Evolutionary conservation across 345 rosid species (phyloP).

Genomic region (Linum usitatissimum): DNA sequence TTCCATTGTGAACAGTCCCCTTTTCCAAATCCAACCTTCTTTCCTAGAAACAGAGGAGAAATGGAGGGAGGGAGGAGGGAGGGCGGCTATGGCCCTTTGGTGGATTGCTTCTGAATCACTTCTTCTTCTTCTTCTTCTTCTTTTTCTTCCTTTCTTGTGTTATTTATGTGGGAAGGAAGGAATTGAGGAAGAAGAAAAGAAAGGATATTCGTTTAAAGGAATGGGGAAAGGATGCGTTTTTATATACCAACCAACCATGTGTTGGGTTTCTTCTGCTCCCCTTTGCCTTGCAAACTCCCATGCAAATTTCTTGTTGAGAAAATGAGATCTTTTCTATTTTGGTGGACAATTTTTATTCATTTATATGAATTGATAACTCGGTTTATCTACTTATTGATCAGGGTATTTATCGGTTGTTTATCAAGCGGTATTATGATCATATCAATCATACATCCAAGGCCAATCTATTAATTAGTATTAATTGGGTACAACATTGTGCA

Average conservation of each 20-base stretch:
- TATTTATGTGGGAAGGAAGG: not conserved
- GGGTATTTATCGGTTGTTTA: too few relatives aligned
- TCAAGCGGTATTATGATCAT: too few relatives aligned
- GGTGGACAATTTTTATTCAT: too few relatives aligned
- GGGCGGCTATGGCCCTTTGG: not conserved
- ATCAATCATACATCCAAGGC: too few relatives aligned
- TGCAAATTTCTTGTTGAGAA: too few relatives aligned
- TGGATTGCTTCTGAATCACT: not conserved
- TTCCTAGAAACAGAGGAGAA: not conserved
- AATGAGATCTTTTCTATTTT: too few relatives aligned
- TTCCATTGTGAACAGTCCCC: slow-evolving; percentile 5
- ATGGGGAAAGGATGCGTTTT: not conserved
- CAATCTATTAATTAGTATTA: too few relatives aligned
- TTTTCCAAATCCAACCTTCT: not conserved
- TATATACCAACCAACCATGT: not conserved
- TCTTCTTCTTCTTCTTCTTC: slow-evolving; percentile 1
- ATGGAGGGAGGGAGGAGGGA: not conserved
- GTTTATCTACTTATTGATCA: too few relatives aligned
- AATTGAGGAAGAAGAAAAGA: not conserved
- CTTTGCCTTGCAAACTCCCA: not conserved
- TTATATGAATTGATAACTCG: too few relatives aligned
- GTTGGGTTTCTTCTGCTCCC: not conserved
- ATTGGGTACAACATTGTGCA: too few relatives aligned
- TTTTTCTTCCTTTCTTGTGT: not conserved
- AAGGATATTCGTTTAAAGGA: not conserved